Evolutionary conservation across 108 stramenopile genomes (phyloP).

Genomic region (Cyclostephanos tholiformis): DNA sequence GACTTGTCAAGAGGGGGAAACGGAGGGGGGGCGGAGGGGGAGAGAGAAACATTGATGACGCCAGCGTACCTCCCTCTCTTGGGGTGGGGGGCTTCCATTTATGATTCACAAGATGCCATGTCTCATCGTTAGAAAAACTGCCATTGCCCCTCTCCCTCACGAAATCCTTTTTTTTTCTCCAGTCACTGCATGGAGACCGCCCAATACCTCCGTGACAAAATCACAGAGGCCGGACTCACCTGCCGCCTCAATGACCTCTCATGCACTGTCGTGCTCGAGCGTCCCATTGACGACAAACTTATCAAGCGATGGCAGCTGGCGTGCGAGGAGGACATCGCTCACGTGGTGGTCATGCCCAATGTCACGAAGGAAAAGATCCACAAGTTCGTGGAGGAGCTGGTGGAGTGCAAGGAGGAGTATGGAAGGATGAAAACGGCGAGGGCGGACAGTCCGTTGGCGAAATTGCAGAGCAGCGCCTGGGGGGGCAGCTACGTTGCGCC

Average conservation of each 20-base stretch:
- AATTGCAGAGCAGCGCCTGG: slow-evolving; percentile 52
- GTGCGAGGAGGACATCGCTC: slow-evolving; percentile 90
- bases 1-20: too few species aligned
- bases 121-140: neutral
- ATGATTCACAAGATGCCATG: neutral
- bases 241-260: slow-evolving; percentile 83
- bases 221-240: slow-evolving; percentile 66
- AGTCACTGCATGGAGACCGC: slow-evolving; percentile 90
- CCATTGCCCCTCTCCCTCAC: neutral
- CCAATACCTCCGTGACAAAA: slow-evolving; percentile 74
- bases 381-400: slow-evolving; percentile 78
- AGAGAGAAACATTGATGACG: too few species aligned
- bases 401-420: slow-evolving; percentile 51
- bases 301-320: slow-evolving; percentile 89
- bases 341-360: slow-evolving; percentile 92
- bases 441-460: slow-evolving; percentile 55
- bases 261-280: slow-evolving; percentile 82
- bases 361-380: slow-evolving; percentile 82
- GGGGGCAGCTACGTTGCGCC: slow-evolving; percentile 51
- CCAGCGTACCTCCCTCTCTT: too few species aligned
- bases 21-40: too few species aligned
- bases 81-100: neutral
- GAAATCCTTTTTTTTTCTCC: slow-evolving; percentile 6
- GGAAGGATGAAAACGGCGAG: slow-evolving; percentile 60
- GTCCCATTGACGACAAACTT: slow-evolving; percentile 76